Conservation (phyloP, 352 stramenopile genomes). For the Saprolegnia parasitica region DNA sequence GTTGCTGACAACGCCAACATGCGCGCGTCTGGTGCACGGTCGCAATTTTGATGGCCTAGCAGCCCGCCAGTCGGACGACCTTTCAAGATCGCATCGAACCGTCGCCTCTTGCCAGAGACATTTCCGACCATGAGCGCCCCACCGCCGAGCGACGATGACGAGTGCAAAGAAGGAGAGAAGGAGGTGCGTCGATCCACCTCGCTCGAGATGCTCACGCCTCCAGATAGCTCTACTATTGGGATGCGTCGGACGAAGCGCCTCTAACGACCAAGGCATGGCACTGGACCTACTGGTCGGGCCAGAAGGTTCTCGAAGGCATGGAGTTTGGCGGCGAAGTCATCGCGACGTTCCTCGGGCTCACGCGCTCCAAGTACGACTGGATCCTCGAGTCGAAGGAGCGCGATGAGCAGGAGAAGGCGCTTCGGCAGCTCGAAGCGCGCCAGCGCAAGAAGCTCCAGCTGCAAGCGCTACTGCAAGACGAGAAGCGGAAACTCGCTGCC, state of each 20-base stretch:
- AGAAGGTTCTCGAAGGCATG: conserved; percentile 60
- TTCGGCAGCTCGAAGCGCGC: conserved; percentile 49
- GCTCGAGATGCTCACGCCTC: background rate
- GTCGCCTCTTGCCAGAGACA: background rate
- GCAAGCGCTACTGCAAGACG: conserved; percentile 58
- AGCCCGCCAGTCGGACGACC: too few relatives aligned
- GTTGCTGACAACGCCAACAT: too few relatives aligned
- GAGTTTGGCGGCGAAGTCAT: conserved; percentile 79
- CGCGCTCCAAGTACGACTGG: conserved; percentile 81
- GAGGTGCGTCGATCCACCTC: background rate
- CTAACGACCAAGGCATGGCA: conserved; percentile 43
- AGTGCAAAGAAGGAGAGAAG: background rate
- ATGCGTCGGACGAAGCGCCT: background rate
- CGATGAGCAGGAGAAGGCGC: conserved; percentile 56
- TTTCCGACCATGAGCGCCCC: background rate
- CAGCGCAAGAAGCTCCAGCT: conserved; percentile 64
- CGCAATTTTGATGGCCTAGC: too few relatives aligned
- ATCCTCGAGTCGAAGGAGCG: conserved; percentile 69
- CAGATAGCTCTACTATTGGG: conserved; percentile 23
- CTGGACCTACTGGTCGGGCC: conserved; percentile 60
- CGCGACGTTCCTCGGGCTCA: conserved; percentile 75
- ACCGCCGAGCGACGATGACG: background rate
- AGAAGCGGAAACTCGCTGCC: conserved; percentile 61
- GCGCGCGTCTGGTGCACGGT: too few relatives aligned
- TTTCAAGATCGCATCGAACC: background rate